Base-by-base conservation (phyloP, 2,329 filamentous ascomycete species). In the Curvularia verruculosa region DNA sequence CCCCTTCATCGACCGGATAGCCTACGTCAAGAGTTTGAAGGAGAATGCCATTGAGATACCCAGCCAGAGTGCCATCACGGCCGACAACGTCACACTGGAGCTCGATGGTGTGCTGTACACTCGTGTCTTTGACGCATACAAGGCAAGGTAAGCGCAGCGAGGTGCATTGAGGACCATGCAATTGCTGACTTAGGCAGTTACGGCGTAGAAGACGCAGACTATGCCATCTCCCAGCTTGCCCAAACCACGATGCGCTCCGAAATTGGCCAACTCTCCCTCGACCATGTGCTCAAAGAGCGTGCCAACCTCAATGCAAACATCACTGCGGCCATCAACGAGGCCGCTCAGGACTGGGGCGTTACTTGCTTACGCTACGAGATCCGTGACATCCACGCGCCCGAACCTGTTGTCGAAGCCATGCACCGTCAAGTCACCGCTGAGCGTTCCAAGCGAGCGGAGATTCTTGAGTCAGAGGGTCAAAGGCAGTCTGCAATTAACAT, bases 231-330 rank as follows among this genome's bases (percentile, higher is more conserved):
- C 8, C 95, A 99, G 76, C 88, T 99, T 45, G 95, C 95, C 15
- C 95, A 99, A 80, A 99, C 95, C 10, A 98, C 95, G 0, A 99
- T 99, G 95, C 92, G 95, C 71, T 96, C 90, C 72, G 95, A 99
- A 79, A 99, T 99, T 70, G 95, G 95, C 64, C 95, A 98, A 78
- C 84, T 99, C 58, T 91, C 92, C 0, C 89, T 99, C 69, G 95
- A 99, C 78, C 94, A 99, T 79, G 95, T 99, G 43, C 85, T 99
- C 56, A 98, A 98, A 77, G 95, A 99, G 83, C 92, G 95, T 63
- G 92, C 93, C 3, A 91, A 92, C 19, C 88, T 99, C 66, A 99
- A 99, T 82, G 92, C 87, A 64, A 98, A 99, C 80, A 99, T 99
- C 75, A 98, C 95, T n/a, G 89, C 91, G 55, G 94, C 95, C 41